These are phyloP conservation scores for Fistulinella prunicolor DNA, from an alignment of 768 basidiomycete genomes.

Conservation along the genomic window DNA sequence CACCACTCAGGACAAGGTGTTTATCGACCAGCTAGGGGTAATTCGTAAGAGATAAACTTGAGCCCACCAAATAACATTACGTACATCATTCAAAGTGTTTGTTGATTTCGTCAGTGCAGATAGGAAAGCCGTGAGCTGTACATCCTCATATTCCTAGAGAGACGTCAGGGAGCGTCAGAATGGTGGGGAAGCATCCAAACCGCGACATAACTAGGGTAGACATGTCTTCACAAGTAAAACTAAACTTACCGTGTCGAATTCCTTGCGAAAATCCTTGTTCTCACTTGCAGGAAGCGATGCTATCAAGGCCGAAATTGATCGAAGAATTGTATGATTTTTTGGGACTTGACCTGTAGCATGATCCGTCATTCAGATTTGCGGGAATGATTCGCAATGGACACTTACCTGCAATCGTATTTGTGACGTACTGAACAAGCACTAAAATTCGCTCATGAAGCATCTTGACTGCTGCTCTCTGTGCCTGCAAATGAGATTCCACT, in stretches of 20 bases:
- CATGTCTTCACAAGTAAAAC: too few relatives aligned
- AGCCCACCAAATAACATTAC: slow-evolving; percentile 25
- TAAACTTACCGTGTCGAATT: slow-evolving; percentile 76
- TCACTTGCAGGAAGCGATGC: slow-evolving; percentile 88
- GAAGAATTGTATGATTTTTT: slow-evolving; percentile 77
- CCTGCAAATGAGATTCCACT: slow-evolving; percentile 91
- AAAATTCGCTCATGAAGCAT: slow-evolving; percentile 94
- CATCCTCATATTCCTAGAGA: slow-evolving; percentile 89
- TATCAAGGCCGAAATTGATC: slow-evolving; percentile 81
- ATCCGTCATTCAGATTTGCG: neutral
- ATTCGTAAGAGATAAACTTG: slow-evolving; percentile 4
- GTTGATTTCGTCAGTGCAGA: slow-evolving; percentile 87
- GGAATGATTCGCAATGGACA: neutral
- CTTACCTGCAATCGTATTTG: slow-evolving; percentile 70
- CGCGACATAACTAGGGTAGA: neutral
- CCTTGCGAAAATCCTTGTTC: slow-evolving; percentile 76
- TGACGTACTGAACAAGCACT: slow-evolving; percentile 83
- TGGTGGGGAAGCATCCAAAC: neutral
- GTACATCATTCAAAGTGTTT: slow-evolving; percentile 83
- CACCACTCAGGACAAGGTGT: slow-evolving; percentile 58
- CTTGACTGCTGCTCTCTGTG: slow-evolving; percentile 91
- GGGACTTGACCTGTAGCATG: slow-evolving; percentile 55
- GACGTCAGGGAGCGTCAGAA: slow-evolving; percentile 1
- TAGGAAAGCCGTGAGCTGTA: slow-evolving; percentile 87
- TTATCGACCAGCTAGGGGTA: slow-evolving; percentile 68